Evolutionary conservation across 1,284 basidiomycete species (phyloP), one percentile per base, ranked within the genome.

Genomic region (Puccinia coronata): DNA sequence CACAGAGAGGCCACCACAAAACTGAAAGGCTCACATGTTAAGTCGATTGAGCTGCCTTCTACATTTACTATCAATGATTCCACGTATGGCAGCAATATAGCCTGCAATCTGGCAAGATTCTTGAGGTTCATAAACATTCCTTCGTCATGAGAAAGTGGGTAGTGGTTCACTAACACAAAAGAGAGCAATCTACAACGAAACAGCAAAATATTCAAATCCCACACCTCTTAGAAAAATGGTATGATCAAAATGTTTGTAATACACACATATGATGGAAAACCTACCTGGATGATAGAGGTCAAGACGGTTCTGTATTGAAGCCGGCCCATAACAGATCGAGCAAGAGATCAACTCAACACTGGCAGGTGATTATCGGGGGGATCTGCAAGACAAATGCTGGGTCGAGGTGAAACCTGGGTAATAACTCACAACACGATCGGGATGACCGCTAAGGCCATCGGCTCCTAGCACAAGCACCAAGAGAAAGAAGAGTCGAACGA

Each of bases 31-130:
- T 55, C 20, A 78, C 75, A 69, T 53, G 28, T 78, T 78, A 1
- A 78, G n/a, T 39, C 61, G 47, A 55, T 55, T 78, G 25, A 78
- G 31, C 75, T 69, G 61, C 36, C 63, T 67, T 55, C 75, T 34
- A 69, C 61, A 67, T 28, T 69, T 69, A 6, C 2, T 11, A 57
- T 69, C 75, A 31, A 78, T 49, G 8, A 78, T 41, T 23, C 75
- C 75, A 39, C 75, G 25, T 20, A 67, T 28, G 39, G 75, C 75
- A 36, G 75, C 57, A 12, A 78, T 57, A 53, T 78, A 78, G 34
- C 75, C 75, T 34, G 47, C 63, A 69, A 69, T 2, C 61, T 69
- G 23, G 36, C 43, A 61, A 25, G 59, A 51, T 28, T 36, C 41
- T 63, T 31, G 28, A 28, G 12, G 23, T 28, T 67, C 18, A 63